These are phyloP conservation scores for Dipteronia dyeriana DNA, from an alignment of 345 rosid genomes.

Conservation along the genomic window DNA sequence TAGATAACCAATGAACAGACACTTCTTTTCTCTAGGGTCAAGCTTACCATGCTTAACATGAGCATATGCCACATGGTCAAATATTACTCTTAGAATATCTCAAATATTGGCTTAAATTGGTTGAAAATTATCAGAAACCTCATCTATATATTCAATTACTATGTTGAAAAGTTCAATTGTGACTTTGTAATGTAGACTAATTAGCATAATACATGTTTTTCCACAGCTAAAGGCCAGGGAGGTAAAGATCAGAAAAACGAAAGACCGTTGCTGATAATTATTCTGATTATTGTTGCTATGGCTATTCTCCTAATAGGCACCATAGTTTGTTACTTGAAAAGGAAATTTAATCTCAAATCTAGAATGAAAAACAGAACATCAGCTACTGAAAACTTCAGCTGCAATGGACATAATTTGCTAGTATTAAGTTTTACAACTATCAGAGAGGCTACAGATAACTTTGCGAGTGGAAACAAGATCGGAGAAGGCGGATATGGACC, in stretches of 20 bases:
- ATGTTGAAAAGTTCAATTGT: too few relatives aligned
- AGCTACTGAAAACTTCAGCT: not conserved
- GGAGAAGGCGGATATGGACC: conserved; percentile 32
- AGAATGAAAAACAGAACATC: not conserved
- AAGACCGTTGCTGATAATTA: not conserved
- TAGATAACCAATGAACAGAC: too few relatives aligned
- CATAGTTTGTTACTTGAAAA: conserved; percentile 3
- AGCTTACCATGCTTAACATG: too few relatives aligned
- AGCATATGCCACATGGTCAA: too few relatives aligned
- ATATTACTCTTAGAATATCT: not conserved
- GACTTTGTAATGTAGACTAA: too few relatives aligned
- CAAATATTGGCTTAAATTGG: too few relatives aligned
- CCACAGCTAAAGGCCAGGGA: not conserved
- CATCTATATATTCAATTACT: too few relatives aligned
- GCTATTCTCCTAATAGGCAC: conserved; percentile 2
- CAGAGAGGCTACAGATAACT: conserved; percentile 21
- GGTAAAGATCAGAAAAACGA: not conserved
- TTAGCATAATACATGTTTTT: not conserved
- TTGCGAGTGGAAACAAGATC: conserved; percentile 22
- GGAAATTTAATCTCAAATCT: not conserved
- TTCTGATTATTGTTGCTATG: not conserved
- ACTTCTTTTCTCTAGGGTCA: too few relatives aligned
- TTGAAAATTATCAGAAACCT: too few relatives aligned
- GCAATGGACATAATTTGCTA: conserved; percentile 12
- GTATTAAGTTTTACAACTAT: conserved; percentile 15